Base-by-base conservation (phyloP, 2,329 filamentous ascomycete species). In the Penicillium sp. region DNA sequence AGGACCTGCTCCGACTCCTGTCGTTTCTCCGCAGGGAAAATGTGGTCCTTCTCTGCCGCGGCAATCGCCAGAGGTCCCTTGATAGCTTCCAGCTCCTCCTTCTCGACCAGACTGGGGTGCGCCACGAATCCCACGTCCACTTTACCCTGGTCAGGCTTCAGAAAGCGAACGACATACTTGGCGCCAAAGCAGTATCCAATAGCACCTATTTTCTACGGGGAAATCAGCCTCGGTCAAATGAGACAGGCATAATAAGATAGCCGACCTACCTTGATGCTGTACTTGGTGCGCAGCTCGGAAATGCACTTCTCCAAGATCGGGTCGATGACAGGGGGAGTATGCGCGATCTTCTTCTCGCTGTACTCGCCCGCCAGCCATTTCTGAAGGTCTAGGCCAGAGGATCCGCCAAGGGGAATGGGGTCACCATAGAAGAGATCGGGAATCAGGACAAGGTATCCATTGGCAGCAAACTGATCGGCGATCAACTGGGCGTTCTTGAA, bases 361-460 rank as follows among this genome's bases (percentile, higher is more conserved):
- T 48, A 53, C 74, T 83, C 83, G 63, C 67, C 67, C 31, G 31
- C 31, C 67, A 83, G 70, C 81, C 83, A 86, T 19, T 74, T 71
- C 73, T 78, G 77, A 65, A 85, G 70, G 64, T 84, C 69, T 70
- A 85, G 85, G 55, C 77, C 79, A 1, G 69, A 75, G 8, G 81
- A 76, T 45, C 78, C 78, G 75, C 90, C 85, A 63, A 89, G 69
- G 0, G 79, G 69, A 26, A 90, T 72, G 4, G 85, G 73, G 72
- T 91, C 87, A 60, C 87, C 87, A 66, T 88, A 82, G 81, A 91
- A 90, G 52, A 89, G 76, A 73, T 92, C 90, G n/a, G 88, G 84
- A 67, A 91, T 83, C 23, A 90, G 76, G 56, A 84, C 84, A 58
- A 86, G 79, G 77, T 90, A 91, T 65, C 88, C 90, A 71, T 89